Evolutionary conservation across 257 asterid genomes (phyloP).

Genomic region (Solanum paucissectum): DNA sequence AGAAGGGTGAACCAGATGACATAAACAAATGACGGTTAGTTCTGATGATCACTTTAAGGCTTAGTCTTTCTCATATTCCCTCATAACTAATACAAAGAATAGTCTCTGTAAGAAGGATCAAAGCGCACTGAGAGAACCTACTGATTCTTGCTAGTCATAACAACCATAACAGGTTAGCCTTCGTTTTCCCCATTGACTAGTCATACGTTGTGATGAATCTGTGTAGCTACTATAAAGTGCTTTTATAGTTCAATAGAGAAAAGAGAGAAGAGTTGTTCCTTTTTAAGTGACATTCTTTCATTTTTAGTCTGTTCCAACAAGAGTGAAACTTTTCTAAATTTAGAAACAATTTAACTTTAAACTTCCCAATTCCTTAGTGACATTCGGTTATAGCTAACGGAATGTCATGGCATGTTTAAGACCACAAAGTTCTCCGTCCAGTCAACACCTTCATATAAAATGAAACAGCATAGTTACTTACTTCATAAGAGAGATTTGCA

Average conservation of each 20-base stretch:
- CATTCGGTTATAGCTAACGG: background rate
- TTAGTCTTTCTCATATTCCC: background rate
- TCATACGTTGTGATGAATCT: background rate
- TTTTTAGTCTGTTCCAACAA: background rate
- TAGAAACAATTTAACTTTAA: background rate
- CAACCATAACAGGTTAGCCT: background rate
- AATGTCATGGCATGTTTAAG: background rate
- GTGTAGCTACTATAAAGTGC: background rate
- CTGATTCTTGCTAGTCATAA: background rate
- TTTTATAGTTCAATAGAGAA: background rate
- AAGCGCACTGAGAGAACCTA: background rate
- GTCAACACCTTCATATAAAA: background rate
- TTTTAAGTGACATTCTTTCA: background rate
- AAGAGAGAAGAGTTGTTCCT: background rate
- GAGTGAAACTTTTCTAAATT: background rate
- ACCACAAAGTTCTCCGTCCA: background rate
- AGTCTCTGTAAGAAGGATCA: background rate
- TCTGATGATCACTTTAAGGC: background rate
- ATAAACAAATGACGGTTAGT: background rate
- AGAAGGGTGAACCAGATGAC: background rate
- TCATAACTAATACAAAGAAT: background rate
- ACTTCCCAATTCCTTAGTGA: background rate
- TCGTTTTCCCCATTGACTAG: background rate
- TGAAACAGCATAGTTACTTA: conserved; percentile 5
- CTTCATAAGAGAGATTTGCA: conserved; percentile 52